Base-by-base conservation (phyloP, 2,329 filamentous ascomycete species). In the Paracorniculantispora psalliotae region DNA sequence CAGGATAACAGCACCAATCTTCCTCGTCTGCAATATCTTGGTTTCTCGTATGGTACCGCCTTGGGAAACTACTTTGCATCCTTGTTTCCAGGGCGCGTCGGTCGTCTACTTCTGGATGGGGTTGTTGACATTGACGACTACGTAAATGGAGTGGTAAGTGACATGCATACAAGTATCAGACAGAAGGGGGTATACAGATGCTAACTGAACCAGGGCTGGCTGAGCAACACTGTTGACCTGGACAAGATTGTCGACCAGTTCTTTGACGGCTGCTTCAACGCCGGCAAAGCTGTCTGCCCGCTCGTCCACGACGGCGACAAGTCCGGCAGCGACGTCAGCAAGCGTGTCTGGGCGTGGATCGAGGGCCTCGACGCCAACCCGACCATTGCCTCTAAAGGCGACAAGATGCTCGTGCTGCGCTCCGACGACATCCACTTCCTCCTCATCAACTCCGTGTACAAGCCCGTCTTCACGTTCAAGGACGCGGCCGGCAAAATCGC, bases 11-110 rank as follows among this genome's bases (percentile, higher is more conserved):
- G 57, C 33, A 60, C 53, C 10, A 58, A 63, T 1, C 53, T 62
- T 2, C 59, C 67, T 3, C 62, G 67, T 13, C 62, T 81, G 30
- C 76, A 77, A 63, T 83, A 80, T 62, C 75, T 78, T 69, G 79
- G 80, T 0, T 75, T 81, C 55, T 80, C 77, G 6, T 83, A 83
- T 19, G 71, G 72, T 17, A 72, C 70, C 2, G 19, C 71, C 0
- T 65, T 74, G 0, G 72, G 72, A 1, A 72, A 72, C 44, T 69
- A 69, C 30, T 72, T 74, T 61, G 69, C 71, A 2, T 69, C 71
- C 30, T 66, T 74, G 67, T 74, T 70, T 35, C 71, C 72, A 0
- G 70, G 64, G 0, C 67, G 72, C 3, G 64, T 80, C 9, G 76
- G 71, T 0, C 71, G 77, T 15, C 66, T 81, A 55, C 68, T 79